These are phyloP conservation scores for Yamadazyma aaseri DNA, from an alignment of 1,139 yeast genomes.

Conservation along the genomic window DNA sequence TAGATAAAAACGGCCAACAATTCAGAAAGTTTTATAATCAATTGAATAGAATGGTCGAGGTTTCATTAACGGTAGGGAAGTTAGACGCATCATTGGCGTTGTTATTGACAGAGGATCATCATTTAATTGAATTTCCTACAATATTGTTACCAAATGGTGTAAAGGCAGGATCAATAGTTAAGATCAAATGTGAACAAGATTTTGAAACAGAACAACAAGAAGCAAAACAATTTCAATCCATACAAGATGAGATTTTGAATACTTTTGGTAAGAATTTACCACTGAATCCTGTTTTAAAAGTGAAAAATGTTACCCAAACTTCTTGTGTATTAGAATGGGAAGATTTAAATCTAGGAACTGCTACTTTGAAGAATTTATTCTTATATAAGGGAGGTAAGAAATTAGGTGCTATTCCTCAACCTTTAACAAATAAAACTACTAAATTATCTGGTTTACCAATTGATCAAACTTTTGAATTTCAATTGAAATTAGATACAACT, in stretches of 20 bases:
- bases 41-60: constrained; percentile 63
- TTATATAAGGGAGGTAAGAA: constrained; percentile 78
- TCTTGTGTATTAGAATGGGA: constrained; percentile 96
- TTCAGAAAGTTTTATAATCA: background rate
- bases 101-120: constrained; percentile 87
- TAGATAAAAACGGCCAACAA: constrained; percentile 2
- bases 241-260: constrained; percentile 73
- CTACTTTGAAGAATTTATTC: constrained; percentile 72
- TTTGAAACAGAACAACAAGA: constrained; percentile 65
- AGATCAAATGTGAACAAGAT: constrained; percentile 82
- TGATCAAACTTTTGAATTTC: constrained; percentile 79
- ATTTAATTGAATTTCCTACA: constrained; percentile 93
- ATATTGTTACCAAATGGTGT: constrained; percentile 87
- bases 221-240: constrained; percentile 51
- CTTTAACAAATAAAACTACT: constrained; percentile 74
- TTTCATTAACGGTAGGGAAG: constrained; percentile 91
- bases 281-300: constrained; percentile 62
- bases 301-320: constrained; percentile 87
- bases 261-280: constrained; percentile 79
- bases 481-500: constrained; percentile 77
- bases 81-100: constrained; percentile 93
- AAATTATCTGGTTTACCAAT: constrained; percentile 90
- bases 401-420: constrained; percentile 84
- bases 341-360: constrained; percentile 76
- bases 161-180: constrained; percentile 90